phyloP scores from a whole-genome alignment of 768 basidiomycete species.

The Chalciporus sphaerocephalus region DNA sequence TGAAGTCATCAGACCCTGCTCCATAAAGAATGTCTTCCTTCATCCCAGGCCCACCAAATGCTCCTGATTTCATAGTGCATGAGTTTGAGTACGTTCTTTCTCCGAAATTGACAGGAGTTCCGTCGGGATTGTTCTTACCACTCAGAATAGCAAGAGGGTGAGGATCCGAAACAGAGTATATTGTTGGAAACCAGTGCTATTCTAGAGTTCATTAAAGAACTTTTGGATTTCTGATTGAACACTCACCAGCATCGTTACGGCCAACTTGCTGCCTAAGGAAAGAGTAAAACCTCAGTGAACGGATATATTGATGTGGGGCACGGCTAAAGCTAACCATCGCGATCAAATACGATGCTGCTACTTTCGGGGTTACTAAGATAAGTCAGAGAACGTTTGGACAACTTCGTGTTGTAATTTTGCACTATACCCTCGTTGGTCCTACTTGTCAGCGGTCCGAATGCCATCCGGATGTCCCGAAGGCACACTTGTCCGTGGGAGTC shows the following conservation, averaged over 20 bases:
- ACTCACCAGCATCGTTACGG: constrained; percentile 63
- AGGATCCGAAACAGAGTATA: constrained; percentile 64
- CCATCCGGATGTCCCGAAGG: constrained; percentile 70
- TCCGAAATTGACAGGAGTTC: constrained; percentile 42
- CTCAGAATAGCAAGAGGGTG: constrained; percentile 68
- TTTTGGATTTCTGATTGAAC: background rate
- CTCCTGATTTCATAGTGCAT: constrained; percentile 82
- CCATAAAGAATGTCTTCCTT: constrained; percentile 57
- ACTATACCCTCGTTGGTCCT: constrained; percentile 53
- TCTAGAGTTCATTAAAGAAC: constrained; percentile 2
- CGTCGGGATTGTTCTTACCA: constrained; percentile 52
- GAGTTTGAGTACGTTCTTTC: constrained; percentile 62
- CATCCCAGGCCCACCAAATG: constrained; percentile 60
- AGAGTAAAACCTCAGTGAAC: background rate
- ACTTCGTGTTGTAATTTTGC: constrained; percentile 42
- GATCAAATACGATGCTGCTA: constrained; percentile 66
- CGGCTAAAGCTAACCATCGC: constrained; percentile 45
- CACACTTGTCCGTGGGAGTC: constrained; percentile 56
- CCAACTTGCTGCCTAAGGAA: constrained; percentile 53
- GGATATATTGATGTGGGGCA: constrained; percentile 4
- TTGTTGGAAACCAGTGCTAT: constrained; percentile 66
- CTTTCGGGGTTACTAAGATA: constrained; percentile 58
- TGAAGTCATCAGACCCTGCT: constrained; percentile 82
- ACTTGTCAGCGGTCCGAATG: constrained; percentile 51
- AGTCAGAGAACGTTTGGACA: constrained; percentile 38